Evolutionary conservation across 2,329 filamentous ascomycete genomes (phyloP).

Genomic region (Colletotrichum falcatum): DNA sequence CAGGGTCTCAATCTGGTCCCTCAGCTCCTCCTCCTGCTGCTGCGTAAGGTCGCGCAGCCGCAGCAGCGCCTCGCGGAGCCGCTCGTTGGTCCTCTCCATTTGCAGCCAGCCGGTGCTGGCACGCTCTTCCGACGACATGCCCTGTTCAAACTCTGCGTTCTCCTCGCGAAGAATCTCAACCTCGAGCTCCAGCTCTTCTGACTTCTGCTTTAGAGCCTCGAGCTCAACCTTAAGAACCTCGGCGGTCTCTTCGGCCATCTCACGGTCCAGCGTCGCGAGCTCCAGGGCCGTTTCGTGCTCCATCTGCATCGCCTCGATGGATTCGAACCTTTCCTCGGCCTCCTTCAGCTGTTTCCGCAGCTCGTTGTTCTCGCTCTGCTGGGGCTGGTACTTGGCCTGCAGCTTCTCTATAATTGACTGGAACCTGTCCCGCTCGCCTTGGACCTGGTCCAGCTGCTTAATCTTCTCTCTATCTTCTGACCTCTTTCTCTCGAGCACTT

Average conservation of each 20-base stretch:
- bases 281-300: slow-evolving; percentile 90
- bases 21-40: slow-evolving; percentile 84
- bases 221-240: slow-evolving; percentile 86
- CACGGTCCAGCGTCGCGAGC: slow-evolving; percentile 87
- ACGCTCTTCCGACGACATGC: slow-evolving; percentile 89
- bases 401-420: slow-evolving; percentile 91
- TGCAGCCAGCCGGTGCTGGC: slow-evolving; percentile 90
- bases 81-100: slow-evolving; percentile 90
- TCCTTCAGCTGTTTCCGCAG: slow-evolving; percentile 84
- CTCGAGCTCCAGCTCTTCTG: slow-evolving; percentile 89
- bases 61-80: slow-evolving; percentile 86
- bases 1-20: slow-evolving; percentile 78
- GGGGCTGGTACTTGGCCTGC: slow-evolving; percentile 87
- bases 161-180: slow-evolving; percentile 89
- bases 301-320: slow-evolving; percentile 79
- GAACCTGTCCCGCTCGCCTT: slow-evolving; percentile 81
- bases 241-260: slow-evolving; percentile 95
- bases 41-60: slow-evolving; percentile 88
- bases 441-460: slow-evolving; percentile 80
- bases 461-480: slow-evolving; percentile 87
- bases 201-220: slow-evolving; percentile 78
- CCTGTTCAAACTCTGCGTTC: slow-evolving; percentile 83
- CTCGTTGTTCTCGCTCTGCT: slow-evolving; percentile 82
- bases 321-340: slow-evolving; percentile 74
- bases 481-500: slow-evolving; percentile 88